Conservation (phyloP, 1,139 yeast genomes). For the Pichia sp. region DNA sequence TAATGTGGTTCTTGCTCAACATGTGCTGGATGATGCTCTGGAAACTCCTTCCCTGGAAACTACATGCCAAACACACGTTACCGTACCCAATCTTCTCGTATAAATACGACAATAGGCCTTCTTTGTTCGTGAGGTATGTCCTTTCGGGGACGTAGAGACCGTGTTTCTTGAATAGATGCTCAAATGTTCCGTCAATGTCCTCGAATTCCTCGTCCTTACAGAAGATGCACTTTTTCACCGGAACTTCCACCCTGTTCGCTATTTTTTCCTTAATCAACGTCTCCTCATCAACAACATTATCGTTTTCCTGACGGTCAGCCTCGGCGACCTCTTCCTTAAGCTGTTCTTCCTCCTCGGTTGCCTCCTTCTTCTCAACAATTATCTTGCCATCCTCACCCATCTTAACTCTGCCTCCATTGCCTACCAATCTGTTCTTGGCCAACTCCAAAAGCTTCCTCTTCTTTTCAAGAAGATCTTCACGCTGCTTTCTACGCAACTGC, state of each 20-base stretch:
- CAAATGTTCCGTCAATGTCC: slow-evolving; percentile 56
- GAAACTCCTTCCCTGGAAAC: slow-evolving; percentile 74
- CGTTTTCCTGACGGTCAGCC: slow-evolving; percentile 23
- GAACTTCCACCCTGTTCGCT: slow-evolving; percentile 61
- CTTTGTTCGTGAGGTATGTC: slow-evolving; percentile 60
- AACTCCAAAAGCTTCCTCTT: slow-evolving; percentile 57
- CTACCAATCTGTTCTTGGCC: slow-evolving; percentile 55
- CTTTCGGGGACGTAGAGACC: slow-evolving; percentile 87
- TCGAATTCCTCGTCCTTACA: slow-evolving; percentile 49
- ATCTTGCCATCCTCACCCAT: slow-evolving; percentile 26
- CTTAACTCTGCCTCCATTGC: slow-evolving; percentile 34
- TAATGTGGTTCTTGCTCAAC: slow-evolving; percentile 79
- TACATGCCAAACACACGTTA: slow-evolving; percentile 77
- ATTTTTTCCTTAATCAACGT: slow-evolving; percentile 55
- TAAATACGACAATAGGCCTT: slow-evolving; percentile 69
- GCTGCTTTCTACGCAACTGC: slow-evolving; percentile 60
- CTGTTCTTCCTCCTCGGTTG: slow-evolving; percentile 19
- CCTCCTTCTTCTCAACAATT: slow-evolving; percentile 17
- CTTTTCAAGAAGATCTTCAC: slow-evolving; percentile 60
- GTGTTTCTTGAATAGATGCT: slow-evolving; percentile 72
- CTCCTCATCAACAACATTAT: slow-evolving; percentile 35
- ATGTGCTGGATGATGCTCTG: slow-evolving; percentile 92
- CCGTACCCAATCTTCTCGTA: slow-evolving; percentile 85
- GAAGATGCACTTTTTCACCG: slow-evolving; percentile 73
- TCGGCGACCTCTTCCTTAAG: slow-evolving; percentile 20